A percentile compares a stretch with the other conserved stretches of the same genome.
phyloP scores from a whole-genome alignment of 2,329 filamentous ascomycete species.

The Elsinoe perseae region DNA sequence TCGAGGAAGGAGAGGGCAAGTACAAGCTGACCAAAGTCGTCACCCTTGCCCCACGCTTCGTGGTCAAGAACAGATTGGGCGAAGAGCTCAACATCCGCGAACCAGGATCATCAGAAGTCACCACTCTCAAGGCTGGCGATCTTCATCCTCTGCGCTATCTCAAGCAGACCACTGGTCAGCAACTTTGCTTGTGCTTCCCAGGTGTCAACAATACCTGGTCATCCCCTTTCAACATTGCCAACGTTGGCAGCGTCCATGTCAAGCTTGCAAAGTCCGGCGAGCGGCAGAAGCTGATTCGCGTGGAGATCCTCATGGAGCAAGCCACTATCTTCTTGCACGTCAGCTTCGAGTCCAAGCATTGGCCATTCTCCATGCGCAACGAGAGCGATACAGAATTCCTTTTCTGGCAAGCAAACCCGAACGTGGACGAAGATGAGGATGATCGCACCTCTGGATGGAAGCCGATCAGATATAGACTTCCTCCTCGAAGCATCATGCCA shows the following conservation, averaged over 20 bases:
- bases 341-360: slow-evolving; percentile 84
- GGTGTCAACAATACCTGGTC: slow-evolving; percentile 97
- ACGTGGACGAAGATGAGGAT: slow-evolving; percentile 83
- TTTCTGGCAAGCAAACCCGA: slow-evolving; percentile 92
- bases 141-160: slow-evolving; percentile 84
- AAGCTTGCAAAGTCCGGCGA: slow-evolving; percentile 89
- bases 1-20: slow-evolving; percentile 87
- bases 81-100: slow-evolving; percentile 88
- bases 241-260: slow-evolving; percentile 84
- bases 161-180: slow-evolving; percentile 73
- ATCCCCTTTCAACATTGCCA: slow-evolving; percentile 93
- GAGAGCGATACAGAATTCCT: slow-evolving; percentile 95
- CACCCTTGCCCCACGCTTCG: slow-evolving; percentile 83
- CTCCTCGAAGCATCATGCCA: slow-evolving; percentile 94
- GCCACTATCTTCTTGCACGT: slow-evolving; percentile 91
- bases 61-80: slow-evolving; percentile 84
- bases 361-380: slow-evolving; percentile 98
- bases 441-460: slow-evolving; percentile 78
- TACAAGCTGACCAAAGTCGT: slow-evolving; percentile 97
- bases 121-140: slow-evolving; percentile 68
- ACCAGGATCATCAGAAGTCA: slow-evolving; percentile 78
- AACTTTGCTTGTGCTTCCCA: slow-evolving; percentile 85
- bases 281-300: slow-evolving; percentile 75
- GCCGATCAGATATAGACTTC: slow-evolving; percentile 83
- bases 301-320: slow-evolving; percentile 86